Base-by-base conservation (phyloP, 169 alveolate species). In the Amoebophrya sp. region DNA sequence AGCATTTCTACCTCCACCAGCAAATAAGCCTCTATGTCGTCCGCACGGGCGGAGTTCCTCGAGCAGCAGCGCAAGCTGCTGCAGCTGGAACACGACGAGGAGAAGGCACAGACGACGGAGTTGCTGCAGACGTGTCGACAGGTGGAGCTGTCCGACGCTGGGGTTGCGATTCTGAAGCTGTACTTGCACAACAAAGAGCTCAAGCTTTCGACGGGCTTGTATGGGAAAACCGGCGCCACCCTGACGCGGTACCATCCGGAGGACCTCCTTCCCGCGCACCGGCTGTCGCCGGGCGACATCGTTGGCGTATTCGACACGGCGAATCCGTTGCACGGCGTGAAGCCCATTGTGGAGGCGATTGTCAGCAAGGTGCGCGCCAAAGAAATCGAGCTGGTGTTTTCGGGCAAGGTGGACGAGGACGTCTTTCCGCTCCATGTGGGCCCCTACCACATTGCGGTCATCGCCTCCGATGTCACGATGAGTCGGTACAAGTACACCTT, bases 131-230 rank as follows among this genome's bases (percentile, higher is more conserved):
- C 93, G 0, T 83, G 92, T 25, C 29, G 91, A 0, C 93, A 83
- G 40, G 89, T 91, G 54, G 93, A 92, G 77, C 66, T 92, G 77
- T 90, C 88, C 32, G 12, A 77, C 39, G 23, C 91, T 47, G 93
- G 93, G 33, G 54, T 92, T 32, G 93, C 93, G 23, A 38, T 92
- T 53, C 77, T 92, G 77, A 92, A 92, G 47, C 92, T 92, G 3
- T 89, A 88, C 23, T 88, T 92, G 18, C 77, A 89, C 12, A 89
- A 83, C 53, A 90, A 91, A 39, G 89, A 7, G 35, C 3, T 7
- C 35, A 14, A n/a, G 18, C 89, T n/a, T 14, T 38, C 92, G 12
- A 92, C 93, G 0, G 93, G 91, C 1, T 33, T 92, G 55, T 92
- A 92, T 40, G 93, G 93, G n/a, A 35, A 91, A 14, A 90, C 91